A percentile compares a stretch with the other conserved stretches of the same genome.
Evolutionary conservation across 495 filamentous ascomycete species (phyloP).

Genomic region (Geopyxis carbonaria): DNA sequence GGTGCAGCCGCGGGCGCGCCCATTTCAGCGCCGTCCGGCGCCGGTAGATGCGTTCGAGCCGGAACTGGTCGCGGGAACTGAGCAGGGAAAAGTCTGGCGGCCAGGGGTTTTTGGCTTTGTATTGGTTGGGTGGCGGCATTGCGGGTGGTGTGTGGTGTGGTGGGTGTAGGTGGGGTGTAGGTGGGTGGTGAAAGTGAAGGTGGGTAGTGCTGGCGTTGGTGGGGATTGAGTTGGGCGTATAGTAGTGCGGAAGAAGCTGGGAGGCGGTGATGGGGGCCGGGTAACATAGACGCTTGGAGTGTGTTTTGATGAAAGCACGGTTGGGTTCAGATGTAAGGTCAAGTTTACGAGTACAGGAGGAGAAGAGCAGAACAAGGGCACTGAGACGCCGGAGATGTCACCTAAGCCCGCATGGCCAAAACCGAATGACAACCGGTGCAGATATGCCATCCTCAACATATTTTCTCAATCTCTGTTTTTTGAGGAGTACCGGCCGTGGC

Average conservation of each 20-base stretch:
- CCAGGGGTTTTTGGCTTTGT: constrained; percentile 76
- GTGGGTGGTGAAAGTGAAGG: constrained; percentile 37
- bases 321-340: no score
- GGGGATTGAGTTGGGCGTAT: not conserved
- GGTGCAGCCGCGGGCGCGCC: constrained; percentile 56
- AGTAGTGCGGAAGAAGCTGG: constrained; percentile 2
- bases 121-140: constrained; percentile 40
- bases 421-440: no score
- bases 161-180: constrained; percentile 26
- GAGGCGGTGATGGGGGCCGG: not conserved
- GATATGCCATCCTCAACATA: no score
- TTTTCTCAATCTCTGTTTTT: no score
- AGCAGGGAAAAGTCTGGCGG: constrained; percentile 80
- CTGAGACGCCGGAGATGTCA: no score
- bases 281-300: no score
- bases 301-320: no score
- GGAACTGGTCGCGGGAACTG: constrained; percentile 66
- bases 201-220: constrained; percentile 4
- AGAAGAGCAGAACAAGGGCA: no score
- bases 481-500: no score
- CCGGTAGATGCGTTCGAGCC: constrained; percentile 59
- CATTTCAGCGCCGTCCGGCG: constrained; percentile 54
- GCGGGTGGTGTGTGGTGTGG: not conserved
- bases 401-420: no score
- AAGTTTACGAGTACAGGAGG: no score